Conservation (phyloP, 2,329 filamentous ascomycete genomes). For the Fusarium marasasianum region DNA sequence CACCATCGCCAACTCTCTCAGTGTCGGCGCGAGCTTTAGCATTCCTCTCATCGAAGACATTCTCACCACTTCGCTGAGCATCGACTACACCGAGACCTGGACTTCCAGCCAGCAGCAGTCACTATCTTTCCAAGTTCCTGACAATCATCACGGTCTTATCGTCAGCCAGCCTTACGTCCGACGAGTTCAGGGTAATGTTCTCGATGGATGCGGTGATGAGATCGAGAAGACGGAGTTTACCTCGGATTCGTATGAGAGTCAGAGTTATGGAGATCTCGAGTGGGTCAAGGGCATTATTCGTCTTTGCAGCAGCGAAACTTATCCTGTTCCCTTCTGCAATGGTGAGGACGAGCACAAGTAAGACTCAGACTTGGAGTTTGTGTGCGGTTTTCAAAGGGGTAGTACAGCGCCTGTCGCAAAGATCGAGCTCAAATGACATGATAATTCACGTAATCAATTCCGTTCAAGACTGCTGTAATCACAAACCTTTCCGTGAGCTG, state of each 20-base stretch:
- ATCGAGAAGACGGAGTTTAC: conserved; percentile 17
- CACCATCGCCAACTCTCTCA: conserved; percentile 27
- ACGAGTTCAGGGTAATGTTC: conserved; percentile 26
- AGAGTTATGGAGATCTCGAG: conserved; percentile 27
- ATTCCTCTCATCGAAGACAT: conserved; percentile 2
- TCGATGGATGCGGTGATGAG: conserved; percentile 28
- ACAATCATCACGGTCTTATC: conserved; percentile 29
- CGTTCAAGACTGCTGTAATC: fast-evolving
- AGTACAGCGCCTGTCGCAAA: no score
- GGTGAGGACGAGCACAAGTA: conserved; percentile 32
- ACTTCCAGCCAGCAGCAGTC: conserved; percentile 28
- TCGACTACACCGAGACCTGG: conserved; percentile 28
- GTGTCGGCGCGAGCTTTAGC: not conserved
- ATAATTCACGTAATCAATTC: not conserved
- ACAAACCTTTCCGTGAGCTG: fast-evolving
- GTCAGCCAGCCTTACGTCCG: conserved; percentile 39
- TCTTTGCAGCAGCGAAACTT: conserved; percentile 33
- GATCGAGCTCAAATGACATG: fast-evolving
- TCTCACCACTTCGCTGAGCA: conserved; percentile 9
- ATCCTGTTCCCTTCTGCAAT: conserved; percentile 36
- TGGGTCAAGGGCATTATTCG: conserved; percentile 40
- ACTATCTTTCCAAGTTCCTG: conserved; percentile 23
- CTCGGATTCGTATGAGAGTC: conserved; percentile 28
- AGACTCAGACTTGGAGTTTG: not conserved
- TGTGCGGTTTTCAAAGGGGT: fast-evolving